Evolutionary conservation across 176 grass and related monocot genomes (phyloP).

Genomic region (Miscanthus lutarioriparius): DNA sequence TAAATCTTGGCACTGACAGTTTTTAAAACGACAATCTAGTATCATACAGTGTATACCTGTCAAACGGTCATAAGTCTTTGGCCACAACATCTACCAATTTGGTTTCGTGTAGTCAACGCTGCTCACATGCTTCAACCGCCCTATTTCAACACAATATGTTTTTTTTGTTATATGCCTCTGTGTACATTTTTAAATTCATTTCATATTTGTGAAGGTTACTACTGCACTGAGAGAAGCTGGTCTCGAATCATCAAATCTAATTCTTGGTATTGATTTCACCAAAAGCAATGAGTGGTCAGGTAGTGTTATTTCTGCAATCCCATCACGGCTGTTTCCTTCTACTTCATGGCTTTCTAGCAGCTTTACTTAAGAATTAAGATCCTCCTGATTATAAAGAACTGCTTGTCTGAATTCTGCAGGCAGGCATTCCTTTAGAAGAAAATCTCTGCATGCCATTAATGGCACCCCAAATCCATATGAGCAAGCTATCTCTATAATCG

Average conservation of each 20-base stretch:
- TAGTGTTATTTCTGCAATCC: constrained; percentile 31
- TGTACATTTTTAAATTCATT: background rate
- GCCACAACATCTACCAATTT: background rate
- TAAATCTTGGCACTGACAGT: background rate
- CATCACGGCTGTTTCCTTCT: background rate
- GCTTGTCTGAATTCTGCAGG: constrained; percentile 45
- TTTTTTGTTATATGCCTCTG: background rate
- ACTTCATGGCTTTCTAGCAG: background rate
- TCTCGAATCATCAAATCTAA: constrained; percentile 91
- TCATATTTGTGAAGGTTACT: constrained; percentile 54
- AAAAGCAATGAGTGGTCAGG: constrained; percentile 99
- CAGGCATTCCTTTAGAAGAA: constrained; percentile 65
- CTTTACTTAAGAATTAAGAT: constrained; percentile 6
- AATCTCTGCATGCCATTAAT: constrained; percentile 83
- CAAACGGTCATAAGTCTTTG: background rate
- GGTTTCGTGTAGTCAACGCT: background rate
- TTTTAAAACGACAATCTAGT: background rate
- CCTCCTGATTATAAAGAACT: constrained; percentile 10
- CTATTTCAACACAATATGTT: background rate
- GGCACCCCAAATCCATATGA: constrained; percentile 80
- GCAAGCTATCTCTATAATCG: constrained; percentile 97
- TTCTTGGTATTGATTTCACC: constrained; percentile 94
- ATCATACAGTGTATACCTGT: background rate
- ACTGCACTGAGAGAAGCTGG: constrained; percentile 86
- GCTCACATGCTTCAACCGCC: background rate